Percentiles rank a stretch among this genome's conserved stretches.
Evolutionary conservation across 805 yeast species (phyloP).

Genomic region (Candida sphagnicola): DNA sequence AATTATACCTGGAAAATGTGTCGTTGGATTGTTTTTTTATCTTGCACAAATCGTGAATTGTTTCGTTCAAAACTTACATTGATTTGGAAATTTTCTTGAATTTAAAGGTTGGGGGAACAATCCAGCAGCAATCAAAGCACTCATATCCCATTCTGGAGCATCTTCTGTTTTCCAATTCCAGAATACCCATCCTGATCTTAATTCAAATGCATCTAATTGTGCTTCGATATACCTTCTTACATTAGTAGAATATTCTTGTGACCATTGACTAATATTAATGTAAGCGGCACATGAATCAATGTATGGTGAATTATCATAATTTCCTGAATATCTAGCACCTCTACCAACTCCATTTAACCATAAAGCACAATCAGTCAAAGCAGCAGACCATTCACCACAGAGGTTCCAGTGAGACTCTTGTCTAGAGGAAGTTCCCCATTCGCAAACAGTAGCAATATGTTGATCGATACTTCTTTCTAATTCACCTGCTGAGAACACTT

Average conservation of each 20-base stretch:
- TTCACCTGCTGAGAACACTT: conserved; percentile 69
- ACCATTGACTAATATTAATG: conserved; percentile 44
- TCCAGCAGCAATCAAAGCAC: conserved; percentile 49
- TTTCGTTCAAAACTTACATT: conserved; percentile 39
- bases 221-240: conserved; percentile 80
- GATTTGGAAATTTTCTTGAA: conserved; percentile 65
- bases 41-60: too few species aligned
- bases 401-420: conserved; percentile 69
- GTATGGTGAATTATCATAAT: conserved; percentile 35
- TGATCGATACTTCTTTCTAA: conserved; percentile 55
- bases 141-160: conserved; percentile 83
- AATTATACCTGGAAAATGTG: too few species aligned
- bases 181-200: conserved; percentile 81
- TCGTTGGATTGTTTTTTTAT: too few species aligned
- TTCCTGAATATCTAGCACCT: conserved; percentile 79
- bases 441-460: conserved; percentile 45
- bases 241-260: conserved; percentile 49
- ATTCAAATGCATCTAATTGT: conserved; percentile 77
- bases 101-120: conserved; percentile 79
- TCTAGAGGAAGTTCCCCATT: conserved; percentile 25
- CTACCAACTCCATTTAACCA: conserved; percentile 86
- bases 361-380: conserved; percentile 84
- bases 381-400: conserved; percentile 89
- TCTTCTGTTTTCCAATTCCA: conserved; percentile 93
- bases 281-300: conserved; percentile 59